A percentile compares a stretch with the other conserved stretches of the same genome.
phyloP scores from a whole-genome alignment of 495 filamentous ascomycete species.

The Hypoxylon fragiforme region DNA sequence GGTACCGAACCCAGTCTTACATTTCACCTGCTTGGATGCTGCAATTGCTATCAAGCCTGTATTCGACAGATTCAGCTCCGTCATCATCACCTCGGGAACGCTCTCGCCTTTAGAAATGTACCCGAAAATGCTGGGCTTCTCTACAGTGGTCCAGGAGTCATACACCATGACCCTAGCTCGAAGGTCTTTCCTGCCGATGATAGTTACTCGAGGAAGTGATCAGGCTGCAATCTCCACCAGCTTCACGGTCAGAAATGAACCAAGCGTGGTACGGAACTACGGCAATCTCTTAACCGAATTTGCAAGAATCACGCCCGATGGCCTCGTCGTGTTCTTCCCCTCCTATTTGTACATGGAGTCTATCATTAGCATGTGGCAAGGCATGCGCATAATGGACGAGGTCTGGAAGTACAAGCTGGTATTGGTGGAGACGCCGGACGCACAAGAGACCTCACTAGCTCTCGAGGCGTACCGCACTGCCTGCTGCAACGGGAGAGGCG shows the following conservation, averaged over 20 bases:
- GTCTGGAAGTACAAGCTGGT: constrained; percentile 99
- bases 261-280: constrained; percentile 92
- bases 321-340: constrained; percentile 98
- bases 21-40: constrained; percentile 96
- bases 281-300: constrained; percentile 92
- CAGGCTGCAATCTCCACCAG: constrained; percentile 87
- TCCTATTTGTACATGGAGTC: constrained; percentile 99
- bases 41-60: constrained; percentile 98
- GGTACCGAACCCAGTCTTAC: constrained; percentile 91
- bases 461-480: constrained; percentile 96
- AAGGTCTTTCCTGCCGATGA: constrained; percentile 95
- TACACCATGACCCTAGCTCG: constrained; percentile 96
- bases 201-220: constrained; percentile 92
- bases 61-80: constrained; percentile 94
- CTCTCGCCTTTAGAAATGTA: constrained; percentile 99
- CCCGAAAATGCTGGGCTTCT: constrained; percentile 95
- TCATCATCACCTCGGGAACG: constrained; percentile 98
- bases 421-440: constrained; percentile 95
- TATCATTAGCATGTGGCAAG: constrained; percentile 98
- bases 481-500: constrained; percentile 94
- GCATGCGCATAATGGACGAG: constrained; percentile 94
- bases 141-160: constrained; percentile 89
- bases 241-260: constrained; percentile 94
- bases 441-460: constrained; percentile 93
- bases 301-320: constrained; percentile 90